A percentile compares a stretch with the other conserved stretches of the same genome.
Evolutionary conservation across 1,284 basidiomycete genomes (phyloP).

Genomic region (Boletus coffeatus): DNA sequence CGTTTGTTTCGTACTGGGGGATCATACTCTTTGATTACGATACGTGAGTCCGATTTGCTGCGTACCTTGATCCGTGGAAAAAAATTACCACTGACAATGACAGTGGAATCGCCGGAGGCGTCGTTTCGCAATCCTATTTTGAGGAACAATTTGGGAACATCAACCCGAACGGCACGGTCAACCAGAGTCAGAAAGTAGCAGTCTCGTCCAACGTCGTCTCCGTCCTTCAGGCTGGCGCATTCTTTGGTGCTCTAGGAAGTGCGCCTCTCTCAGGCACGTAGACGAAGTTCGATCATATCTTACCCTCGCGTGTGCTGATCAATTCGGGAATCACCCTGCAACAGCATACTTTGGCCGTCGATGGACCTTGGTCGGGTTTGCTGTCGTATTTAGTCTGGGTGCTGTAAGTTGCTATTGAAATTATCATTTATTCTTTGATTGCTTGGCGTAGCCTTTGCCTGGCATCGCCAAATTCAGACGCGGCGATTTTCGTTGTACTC

Average conservation of each 20-base stretch:
- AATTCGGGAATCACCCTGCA: background rate
- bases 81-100: background rate
- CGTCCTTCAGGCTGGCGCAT: constrained; percentile 74
- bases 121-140: constrained; percentile 61
- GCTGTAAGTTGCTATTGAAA: constrained; percentile 40
- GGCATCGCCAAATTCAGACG: background rate
- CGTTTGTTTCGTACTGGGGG: constrained; percentile 71
- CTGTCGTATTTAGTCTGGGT: constrained; percentile 59
- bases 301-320: background rate
- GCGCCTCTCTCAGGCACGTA: constrained; percentile 60
- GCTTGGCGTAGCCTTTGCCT: background rate
- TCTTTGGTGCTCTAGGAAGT: constrained; percentile 70
- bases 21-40: constrained; percentile 79
- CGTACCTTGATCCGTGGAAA: background rate
- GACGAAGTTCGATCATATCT: constrained; percentile 10
- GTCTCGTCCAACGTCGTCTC: constrained; percentile 67
- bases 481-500: background rate
- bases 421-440: background rate
- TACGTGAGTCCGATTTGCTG: constrained; percentile 41
- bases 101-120: constrained; percentile 59
- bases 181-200: constrained; percentile 35
- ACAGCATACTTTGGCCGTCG: constrained; percentile 51
- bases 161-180: constrained; percentile 34
- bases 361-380: constrained; percentile 52
- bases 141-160: constrained; percentile 54